These are phyloP conservation scores for Pseudomicrostroma phylloplanum DNA, from an alignment of 1,284 basidiomycete species.

Conservation along the genomic window DNA sequence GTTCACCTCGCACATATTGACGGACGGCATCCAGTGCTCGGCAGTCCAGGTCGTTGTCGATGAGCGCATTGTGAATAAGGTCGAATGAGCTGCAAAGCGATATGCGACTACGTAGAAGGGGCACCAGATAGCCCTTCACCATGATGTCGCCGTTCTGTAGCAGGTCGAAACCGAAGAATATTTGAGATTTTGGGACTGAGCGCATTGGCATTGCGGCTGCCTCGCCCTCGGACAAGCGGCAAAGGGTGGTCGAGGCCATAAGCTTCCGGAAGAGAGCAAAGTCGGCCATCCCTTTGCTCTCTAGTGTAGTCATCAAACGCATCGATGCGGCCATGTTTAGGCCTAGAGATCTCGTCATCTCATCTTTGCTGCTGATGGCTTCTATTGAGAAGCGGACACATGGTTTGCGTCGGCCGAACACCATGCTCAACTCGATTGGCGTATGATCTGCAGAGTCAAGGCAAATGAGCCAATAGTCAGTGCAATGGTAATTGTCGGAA, in stretches of 20 bases:
- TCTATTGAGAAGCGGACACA: slow-evolving; percentile 6
- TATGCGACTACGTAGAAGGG: background rate
- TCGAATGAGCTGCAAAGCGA: background rate
- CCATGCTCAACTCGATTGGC: background rate
- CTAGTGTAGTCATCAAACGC: background rate
- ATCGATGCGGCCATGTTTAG: background rate
- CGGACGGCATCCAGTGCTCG: background rate
- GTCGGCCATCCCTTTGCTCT: background rate
- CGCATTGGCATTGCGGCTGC: background rate
- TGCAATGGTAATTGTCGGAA: too few species aligned
- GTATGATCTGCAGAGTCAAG: background rate
- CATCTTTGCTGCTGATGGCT: background rate
- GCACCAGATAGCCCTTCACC: background rate
- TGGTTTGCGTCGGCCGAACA: background rate
- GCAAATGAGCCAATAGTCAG: too few species aligned
- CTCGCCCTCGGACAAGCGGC: background rate
- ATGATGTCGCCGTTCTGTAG: background rate
- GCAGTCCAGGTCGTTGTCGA: background rate
- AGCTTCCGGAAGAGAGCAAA: background rate
- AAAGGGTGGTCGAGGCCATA: background rate
- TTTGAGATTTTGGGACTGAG: background rate
- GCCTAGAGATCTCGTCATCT: background rate
- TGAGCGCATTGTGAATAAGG: background rate
- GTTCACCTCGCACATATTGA: background rate
- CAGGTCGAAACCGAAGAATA: background rate